Evolutionary conservation across 2,329 filamentous ascomycete genomes (phyloP).

Genomic region (Diaporthe ilicicola): DNA sequence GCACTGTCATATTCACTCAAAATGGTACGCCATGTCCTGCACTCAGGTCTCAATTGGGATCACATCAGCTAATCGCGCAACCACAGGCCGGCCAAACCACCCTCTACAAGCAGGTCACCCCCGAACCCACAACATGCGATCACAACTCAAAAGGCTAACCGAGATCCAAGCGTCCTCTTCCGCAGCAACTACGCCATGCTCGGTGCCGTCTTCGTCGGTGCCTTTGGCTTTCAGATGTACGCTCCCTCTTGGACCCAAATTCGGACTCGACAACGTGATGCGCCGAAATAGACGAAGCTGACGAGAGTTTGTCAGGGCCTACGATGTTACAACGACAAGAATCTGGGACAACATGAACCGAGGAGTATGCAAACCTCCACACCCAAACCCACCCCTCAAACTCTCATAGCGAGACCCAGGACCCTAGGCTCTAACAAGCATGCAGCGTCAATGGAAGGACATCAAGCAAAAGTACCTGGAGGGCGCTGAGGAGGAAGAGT

Average conservation of each 20-base stretch:
- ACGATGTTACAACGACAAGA: slow-evolving; percentile 82
- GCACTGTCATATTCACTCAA: slow-evolving; percentile 41
- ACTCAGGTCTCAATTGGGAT: slow-evolving; percentile 23
- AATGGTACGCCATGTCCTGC: slow-evolving; percentile 63
- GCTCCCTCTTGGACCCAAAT: slow-evolving; percentile 44
- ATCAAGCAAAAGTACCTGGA: slow-evolving; percentile 90
- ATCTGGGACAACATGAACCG: slow-evolving; percentile 92
- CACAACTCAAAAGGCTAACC: slow-evolving; percentile 17
- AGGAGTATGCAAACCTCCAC: slow-evolving; percentile 53
- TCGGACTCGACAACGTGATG: slow-evolving; percentile 4
- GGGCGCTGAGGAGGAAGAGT: slow-evolving; percentile 72
- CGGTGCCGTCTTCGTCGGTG: slow-evolving; percentile 82
- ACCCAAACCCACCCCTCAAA: not conserved
- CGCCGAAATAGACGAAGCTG: slow-evolving; percentile 23
- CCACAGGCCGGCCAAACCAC: slow-evolving; percentile 46
- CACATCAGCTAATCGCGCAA: slow-evolving; percentile 45
- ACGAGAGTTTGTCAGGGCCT: slow-evolving; percentile 66
- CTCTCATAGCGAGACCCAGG: not conserved
- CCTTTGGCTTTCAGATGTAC: slow-evolving; percentile 95
- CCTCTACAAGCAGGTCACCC: slow-evolving; percentile 37
- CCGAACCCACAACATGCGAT: not conserved
- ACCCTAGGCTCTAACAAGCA: slow-evolving; percentile 11
- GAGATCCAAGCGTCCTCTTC: slow-evolving; percentile 74
- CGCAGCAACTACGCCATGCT: slow-evolving; percentile 90
- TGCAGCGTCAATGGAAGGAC: slow-evolving; percentile 99